Evolutionary conservation across 176 grass and related monocot species (phyloP).

Genomic region (Rhynchospora breviuscula): DNA sequence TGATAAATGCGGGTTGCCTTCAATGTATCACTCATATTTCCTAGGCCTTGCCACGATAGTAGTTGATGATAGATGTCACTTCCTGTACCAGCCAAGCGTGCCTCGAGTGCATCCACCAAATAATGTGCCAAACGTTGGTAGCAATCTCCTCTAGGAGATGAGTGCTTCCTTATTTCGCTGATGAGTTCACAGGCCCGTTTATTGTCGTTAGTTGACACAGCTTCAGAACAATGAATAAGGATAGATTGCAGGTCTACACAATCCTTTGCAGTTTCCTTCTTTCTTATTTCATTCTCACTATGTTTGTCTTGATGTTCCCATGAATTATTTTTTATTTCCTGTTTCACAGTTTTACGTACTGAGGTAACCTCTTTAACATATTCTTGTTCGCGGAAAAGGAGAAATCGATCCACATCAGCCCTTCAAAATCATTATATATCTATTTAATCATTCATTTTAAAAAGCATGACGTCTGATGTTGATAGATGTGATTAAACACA

Average conservation of each 20-base stretch:
- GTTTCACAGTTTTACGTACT: not conserved
- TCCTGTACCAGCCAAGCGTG: not conserved
- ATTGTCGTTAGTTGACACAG: not conserved
- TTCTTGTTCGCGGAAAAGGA: too few species aligned
- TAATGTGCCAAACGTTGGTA: not conserved
- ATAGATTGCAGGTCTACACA: too few species aligned
- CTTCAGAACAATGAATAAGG: not conserved
- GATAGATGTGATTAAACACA: too few species aligned
- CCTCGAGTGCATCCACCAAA: not conserved
- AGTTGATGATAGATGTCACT: not conserved
- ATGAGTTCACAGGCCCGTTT: not conserved
- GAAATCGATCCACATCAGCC: not conserved
- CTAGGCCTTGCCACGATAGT: not conserved
- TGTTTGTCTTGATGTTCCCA: too few species aligned
- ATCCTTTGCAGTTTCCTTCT: too few species aligned
- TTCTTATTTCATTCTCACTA: not conserved
- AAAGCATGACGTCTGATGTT: too few species aligned
- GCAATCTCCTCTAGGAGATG: not conserved
- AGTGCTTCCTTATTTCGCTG: not conserved
- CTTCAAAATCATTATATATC: too few species aligned
- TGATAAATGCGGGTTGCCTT: conserved; percentile 1
- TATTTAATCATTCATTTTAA: too few species aligned
- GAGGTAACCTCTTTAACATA: too few species aligned
- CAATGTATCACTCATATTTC: not conserved
- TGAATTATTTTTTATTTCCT: not conserved